Evolutionary conservation across 208 protist species (phyloP).

Genomic region (Porcisia deanei): DNA sequence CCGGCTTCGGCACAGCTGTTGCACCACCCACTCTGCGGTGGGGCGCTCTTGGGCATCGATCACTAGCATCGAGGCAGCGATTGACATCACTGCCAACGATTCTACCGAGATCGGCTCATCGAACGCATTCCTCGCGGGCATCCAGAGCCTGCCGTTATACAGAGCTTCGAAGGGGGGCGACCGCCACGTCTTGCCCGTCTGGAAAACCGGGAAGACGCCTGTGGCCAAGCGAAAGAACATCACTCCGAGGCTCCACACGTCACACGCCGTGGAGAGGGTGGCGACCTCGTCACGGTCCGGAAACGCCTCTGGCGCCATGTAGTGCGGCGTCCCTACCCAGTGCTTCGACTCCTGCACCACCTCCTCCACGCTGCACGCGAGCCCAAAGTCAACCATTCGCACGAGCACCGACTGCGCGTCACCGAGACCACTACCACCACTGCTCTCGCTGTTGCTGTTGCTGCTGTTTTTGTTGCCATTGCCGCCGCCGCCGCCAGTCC

Average conservation of each 20-base stretch:
- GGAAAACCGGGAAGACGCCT: background rate
- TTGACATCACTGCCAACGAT: background rate
- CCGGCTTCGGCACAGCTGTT: background rate
- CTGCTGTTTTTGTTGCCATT: too few species aligned
- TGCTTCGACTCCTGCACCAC: background rate
- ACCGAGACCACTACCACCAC: background rate
- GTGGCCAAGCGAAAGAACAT: slow-evolving; percentile 12
- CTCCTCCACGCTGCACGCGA: slow-evolving; percentile 12
- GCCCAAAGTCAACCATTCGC: slow-evolving; percentile 22
- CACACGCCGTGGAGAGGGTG: slow-evolving; percentile 1
- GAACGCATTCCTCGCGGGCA: background rate
- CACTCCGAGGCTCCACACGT: slow-evolving; percentile 30
- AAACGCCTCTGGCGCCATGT: slow-evolving; percentile 14
- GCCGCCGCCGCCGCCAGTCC: background rate
- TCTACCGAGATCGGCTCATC: background rate
- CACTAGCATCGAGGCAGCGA: slow-evolving; percentile 1
- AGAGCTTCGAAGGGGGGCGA: background rate
- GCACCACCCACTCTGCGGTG: background rate
- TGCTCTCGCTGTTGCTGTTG: background rate
- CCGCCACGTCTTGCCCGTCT: background rate
- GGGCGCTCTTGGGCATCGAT: background rate
- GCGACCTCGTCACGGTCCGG: background rate
- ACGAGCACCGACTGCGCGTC: slow-evolving; percentile 8
- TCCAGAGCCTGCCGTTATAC: background rate
- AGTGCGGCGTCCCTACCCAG: slow-evolving; percentile 11